Evolutionary conservation across 805 yeast species (phyloP), one percentile per base, ranked within the genome.

Genomic region (Debaryomyces prosopidis): DNA sequence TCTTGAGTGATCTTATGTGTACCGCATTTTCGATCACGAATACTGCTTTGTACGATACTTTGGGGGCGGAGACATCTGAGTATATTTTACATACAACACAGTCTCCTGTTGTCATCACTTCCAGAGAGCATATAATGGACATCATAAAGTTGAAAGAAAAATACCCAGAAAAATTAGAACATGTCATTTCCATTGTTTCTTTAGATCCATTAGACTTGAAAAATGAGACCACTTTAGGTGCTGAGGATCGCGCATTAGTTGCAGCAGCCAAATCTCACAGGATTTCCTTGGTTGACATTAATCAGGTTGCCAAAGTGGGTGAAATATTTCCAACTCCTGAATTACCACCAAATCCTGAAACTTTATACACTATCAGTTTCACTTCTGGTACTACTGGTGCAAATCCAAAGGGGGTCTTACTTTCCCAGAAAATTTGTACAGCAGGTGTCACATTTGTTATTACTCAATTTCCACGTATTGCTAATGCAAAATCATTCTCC

Each of bases 321-420:
- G 46, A 81, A 78, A 41, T 56, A 52, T 49, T 60, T 42, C 65
- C 65, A 5, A 36, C 55, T 16, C 44, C 46, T 1, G 56, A 54
- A 40, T 53, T 63, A 14, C 58, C 62, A 18, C 74, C 75, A 8
- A 53, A 52, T 38, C 58, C 65, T 16, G 68, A 69, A 10, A 51
- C 73, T 10, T 49, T 64, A 18, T 70, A 63, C 51, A 71, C 77
- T 17, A 69, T 73, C 26, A 68, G 73, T 16, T 73, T 75, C 46
- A 68, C 77, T 38, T 85, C 87, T 5, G 76, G 80, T 35, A 83
- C 89, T 17, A 82, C 87, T n/a, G 91, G 94, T 45, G 78, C 83
- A 36, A 55, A 64, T 44, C 89, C 92, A 49, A 87, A 87, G 69
- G 92, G 92, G 55, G 92, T 84, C 19, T 80, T 82, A 26, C 68